Evolutionary conservation across 352 stramenopile species (phyloP).

Genomic region (Phytophthora podocarpi): DNA sequence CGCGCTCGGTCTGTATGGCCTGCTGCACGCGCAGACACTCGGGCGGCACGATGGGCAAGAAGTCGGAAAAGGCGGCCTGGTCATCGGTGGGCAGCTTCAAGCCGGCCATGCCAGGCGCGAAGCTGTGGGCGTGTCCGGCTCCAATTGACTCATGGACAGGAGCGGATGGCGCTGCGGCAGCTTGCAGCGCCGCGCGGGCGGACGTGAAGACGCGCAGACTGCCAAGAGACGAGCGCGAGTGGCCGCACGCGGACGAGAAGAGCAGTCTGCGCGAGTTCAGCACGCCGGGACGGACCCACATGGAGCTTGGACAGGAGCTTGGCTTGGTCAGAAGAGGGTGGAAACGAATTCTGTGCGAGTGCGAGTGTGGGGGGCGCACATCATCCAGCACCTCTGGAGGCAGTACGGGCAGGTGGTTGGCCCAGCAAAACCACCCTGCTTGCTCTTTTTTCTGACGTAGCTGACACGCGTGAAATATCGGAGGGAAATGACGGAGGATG

Average conservation of each 20-base stretch:
- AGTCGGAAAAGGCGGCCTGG: constrained; percentile 47
- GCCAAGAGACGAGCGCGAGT: constrained; percentile 26
- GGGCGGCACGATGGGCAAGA: constrained; percentile 73
- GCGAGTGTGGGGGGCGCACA: constrained; percentile 24
- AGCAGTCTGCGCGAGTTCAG: constrained; percentile 27
- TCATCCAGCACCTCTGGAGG: constrained; percentile 7
- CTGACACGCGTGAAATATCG: neutral
- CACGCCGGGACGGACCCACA: constrained; percentile 29
- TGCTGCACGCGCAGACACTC: constrained; percentile 77
- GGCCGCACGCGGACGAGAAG: constrained; percentile 25
- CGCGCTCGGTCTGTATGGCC: constrained; percentile 10
- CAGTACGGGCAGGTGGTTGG: constrained; percentile 20
- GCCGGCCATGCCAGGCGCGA: neutral
- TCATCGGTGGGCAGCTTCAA: constrained; percentile 14
- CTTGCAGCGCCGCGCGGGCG: constrained; percentile 19
- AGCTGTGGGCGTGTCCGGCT: neutral
- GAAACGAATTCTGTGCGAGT: constrained; percentile 14
- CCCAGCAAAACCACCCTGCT: constrained; percentile 25
- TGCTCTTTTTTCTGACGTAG: constrained; percentile 14
- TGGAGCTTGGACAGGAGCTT: constrained; percentile 4
- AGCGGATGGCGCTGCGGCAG: constrained; percentile 5
- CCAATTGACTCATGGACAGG: constrained; percentile 21
- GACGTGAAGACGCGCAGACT: constrained; percentile 41
- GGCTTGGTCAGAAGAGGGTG: constrained; percentile 9
- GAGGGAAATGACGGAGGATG: neutral